Conservation (phyloP, 1,139 yeast species). For the Candida pseudocylindracea region DNA sequence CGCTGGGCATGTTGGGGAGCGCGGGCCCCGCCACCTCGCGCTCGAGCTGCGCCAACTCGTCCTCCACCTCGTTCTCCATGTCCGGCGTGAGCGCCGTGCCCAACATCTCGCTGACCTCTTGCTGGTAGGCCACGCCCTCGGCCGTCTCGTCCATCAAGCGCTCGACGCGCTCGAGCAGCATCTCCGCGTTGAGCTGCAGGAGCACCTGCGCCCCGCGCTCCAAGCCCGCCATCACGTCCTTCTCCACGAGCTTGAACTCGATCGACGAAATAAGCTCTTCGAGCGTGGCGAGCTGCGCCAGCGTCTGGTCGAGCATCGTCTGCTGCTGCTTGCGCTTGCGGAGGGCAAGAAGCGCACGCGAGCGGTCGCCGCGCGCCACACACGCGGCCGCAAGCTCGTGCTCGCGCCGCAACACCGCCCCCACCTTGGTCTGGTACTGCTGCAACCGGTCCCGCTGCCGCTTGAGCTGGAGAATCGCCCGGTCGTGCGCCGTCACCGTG, state of each 20-base stretch:
- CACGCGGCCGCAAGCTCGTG: slow-evolving; percentile 34
- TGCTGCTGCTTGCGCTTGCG: slow-evolving; percentile 70
- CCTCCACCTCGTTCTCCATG: background rate
- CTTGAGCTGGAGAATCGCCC: slow-evolving; percentile 68
- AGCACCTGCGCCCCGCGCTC: slow-evolving; percentile 62
- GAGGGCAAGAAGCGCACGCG: slow-evolving; percentile 47
- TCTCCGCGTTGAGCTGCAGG: slow-evolving; percentile 51
- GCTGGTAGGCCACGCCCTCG: slow-evolving; percentile 62
- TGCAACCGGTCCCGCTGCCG: slow-evolving; percentile 69
- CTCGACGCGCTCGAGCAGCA: slow-evolving; percentile 65
- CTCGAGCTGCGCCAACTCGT: background rate
- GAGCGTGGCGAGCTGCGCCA: slow-evolving; percentile 54
- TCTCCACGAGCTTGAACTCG: slow-evolving; percentile 76
- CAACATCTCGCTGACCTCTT: slow-evolving; percentile 30
- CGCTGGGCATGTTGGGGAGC: background rate
- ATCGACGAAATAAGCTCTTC: slow-evolving; percentile 56
- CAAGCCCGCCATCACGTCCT: slow-evolving; percentile 62
- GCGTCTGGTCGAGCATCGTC: slow-evolving; percentile 41
- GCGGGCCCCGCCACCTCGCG: background rate
- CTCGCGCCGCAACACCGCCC: slow-evolving; percentile 32
- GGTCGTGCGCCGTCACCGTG: slow-evolving; percentile 50
- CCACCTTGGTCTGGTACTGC: slow-evolving; percentile 47
- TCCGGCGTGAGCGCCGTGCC: slow-evolving; percentile 7
- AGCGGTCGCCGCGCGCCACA: slow-evolving; percentile 25
- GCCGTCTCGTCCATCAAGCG: slow-evolving; percentile 64